Conservation (phyloP, 345 rosid species). For the Trapa bicornis region DNA sequence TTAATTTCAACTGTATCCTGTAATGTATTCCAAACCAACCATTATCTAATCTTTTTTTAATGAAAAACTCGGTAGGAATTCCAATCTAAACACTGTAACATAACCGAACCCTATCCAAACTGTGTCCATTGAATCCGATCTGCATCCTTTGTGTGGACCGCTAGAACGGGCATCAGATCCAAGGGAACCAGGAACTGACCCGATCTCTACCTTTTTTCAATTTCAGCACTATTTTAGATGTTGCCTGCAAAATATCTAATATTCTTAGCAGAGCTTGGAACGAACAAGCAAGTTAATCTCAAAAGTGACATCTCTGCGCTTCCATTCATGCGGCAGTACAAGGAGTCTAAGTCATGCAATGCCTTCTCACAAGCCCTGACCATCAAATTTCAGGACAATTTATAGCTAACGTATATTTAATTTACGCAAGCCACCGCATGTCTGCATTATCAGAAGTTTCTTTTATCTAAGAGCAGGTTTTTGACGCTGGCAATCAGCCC, state of each 20-base stretch:
- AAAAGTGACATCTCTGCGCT: not conserved
- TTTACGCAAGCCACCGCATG: not conserved
- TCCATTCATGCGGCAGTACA: not conserved
- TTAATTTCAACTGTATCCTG: too few species aligned
- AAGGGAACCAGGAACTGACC: too few species aligned
- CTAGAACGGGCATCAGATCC: too few species aligned
- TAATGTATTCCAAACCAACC: too few species aligned
- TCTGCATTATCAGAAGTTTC: not conserved
- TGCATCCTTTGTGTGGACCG: too few species aligned
- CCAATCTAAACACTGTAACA: too few species aligned
- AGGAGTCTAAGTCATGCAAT: not conserved
- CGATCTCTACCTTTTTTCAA: conserved; percentile 35
- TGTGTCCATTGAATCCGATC: too few species aligned
- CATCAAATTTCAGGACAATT: not conserved
- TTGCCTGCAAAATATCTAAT: conserved; percentile 50
- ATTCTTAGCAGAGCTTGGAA: not conserved
- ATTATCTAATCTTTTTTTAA: too few species aligned
- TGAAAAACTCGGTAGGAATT: too few species aligned
- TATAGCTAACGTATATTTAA: not conserved
- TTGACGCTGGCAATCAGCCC: not conserved
- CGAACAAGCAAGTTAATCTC: not conserved
- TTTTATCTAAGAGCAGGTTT: not conserved
- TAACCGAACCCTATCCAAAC: too few species aligned
- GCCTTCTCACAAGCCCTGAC: not conserved
- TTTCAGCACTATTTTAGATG: conserved; percentile 91